A percentile compares a stretch with the other conserved stretches of the same genome.
Evolutionary conservation across 2,329 filamentous ascomycete species (phyloP).

Genomic region (Eutypa lata): DNA sequence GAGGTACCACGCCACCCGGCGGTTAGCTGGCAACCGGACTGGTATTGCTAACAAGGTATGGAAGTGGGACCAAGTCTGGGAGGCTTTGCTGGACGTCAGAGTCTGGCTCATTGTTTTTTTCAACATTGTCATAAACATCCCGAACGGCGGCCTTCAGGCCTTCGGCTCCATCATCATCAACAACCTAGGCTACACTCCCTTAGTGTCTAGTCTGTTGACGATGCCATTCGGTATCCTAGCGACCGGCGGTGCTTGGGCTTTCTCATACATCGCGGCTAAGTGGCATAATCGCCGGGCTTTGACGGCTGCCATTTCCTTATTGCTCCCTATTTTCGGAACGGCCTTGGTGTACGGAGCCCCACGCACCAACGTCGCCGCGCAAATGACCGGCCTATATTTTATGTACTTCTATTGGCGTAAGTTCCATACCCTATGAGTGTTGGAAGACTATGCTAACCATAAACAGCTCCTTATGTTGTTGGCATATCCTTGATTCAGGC

Average conservation of each 20-base stretch:
- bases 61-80: conserved; percentile 27
- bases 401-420: conserved; percentile 37
- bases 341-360: conserved; percentile 18
- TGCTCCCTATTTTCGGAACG: conserved; percentile 19
- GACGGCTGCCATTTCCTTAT: conserved; percentile 13
- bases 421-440: not conserved
- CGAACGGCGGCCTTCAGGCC: conserved; percentile 25
- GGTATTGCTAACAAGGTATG: conserved; percentile 28
- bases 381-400: conserved; percentile 37
- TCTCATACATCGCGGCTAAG: conserved; percentile 17
- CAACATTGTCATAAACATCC: conserved; percentile 25
- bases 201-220: conserved; percentile 18
- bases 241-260: conserved; percentile 18
- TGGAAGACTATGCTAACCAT: not conserved
- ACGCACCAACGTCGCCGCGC: conserved; percentile 30
- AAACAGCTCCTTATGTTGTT: conserved; percentile 23
- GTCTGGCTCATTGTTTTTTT: conserved; percentile 27
- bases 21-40: conserved; percentile 34
- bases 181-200: conserved; percentile 17
- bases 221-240: conserved; percentile 21
- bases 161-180: conserved; percentile 24
- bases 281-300: conserved; percentile 19
- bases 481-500: conserved; percentile 23
- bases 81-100: conserved; percentile 21
- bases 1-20: conserved; percentile 26